These are phyloP conservation scores for Neurospora sp. DNA, from an alignment of 2,329 filamentous ascomycete genomes.

Conservation along the genomic window DNA sequence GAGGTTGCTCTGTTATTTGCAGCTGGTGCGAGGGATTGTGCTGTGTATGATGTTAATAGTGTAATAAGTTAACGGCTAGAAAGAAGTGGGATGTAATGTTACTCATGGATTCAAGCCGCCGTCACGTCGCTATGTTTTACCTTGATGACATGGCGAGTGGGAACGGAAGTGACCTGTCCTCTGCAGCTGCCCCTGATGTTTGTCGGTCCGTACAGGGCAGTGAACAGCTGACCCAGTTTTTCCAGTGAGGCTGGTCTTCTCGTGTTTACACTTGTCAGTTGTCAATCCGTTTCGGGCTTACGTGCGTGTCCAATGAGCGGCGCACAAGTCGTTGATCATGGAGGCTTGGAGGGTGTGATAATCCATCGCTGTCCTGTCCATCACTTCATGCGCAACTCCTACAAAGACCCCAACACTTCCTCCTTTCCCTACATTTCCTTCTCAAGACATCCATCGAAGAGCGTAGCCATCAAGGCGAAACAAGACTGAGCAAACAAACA, in stretches of 20 bases:
- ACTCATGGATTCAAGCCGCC: background rate
- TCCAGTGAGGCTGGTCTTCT: background rate
- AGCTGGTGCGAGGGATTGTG: background rate
- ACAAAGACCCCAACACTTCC: background rate
- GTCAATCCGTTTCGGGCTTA: background rate
- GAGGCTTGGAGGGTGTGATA: background rate
- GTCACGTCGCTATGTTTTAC: background rate
- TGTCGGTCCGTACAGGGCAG: background rate
- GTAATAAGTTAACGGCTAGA: background rate
- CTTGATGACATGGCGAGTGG: background rate
- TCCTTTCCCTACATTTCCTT: background rate
- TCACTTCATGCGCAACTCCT: background rate
- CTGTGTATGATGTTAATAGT: background rate
- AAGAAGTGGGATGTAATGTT: background rate
- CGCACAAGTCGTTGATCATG: background rate
- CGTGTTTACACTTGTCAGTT: background rate
- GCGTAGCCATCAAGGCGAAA: background rate
- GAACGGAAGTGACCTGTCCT: background rate
- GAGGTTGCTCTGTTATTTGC: background rate
- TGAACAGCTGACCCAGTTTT: background rate
- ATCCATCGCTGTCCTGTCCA: background rate
- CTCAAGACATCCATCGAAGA: background rate
- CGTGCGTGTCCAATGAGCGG: background rate
- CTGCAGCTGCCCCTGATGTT: background rate
- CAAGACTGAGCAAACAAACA: background rate